Evolutionary conservation across 1,284 basidiomycete species (phyloP), one percentile per base, ranked within the genome.

Genomic region (Ustilago sp.): DNA sequence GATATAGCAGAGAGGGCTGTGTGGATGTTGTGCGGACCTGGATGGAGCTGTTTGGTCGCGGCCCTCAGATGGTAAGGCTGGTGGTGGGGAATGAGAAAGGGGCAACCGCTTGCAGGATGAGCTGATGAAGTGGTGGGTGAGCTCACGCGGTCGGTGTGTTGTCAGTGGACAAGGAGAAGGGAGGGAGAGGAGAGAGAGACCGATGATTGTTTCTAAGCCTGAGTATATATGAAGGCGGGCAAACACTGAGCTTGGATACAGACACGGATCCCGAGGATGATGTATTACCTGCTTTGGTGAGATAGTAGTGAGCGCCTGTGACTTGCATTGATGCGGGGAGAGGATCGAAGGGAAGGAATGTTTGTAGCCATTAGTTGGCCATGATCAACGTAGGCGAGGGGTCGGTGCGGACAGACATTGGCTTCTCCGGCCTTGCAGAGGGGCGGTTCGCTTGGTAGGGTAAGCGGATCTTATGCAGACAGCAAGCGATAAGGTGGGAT

Each of bases 111-210:
- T 36, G 23, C 36, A 55, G 36, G 38, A 19, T 23, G 8, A 41
- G 36, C 8, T 32, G 43, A 58, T 58, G 56, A 58, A 58, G 56
- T 58, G 8, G 43, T 48, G 56, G 43, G 56, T 13, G 28, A n/a
- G 48, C 43, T 19, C 23, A 39, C 38, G 15, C 38, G 12, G 28
- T 8, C 13, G 9, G 13, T 15, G 31, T 31, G 23, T 12, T 28
- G 48, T 31, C 48, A 17, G 28, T 17, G 48, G 31, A 23, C 48
- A 31, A 50, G 6, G 19, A 19, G n/a, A 45, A 19, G n/a, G n/a
- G 7, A 7, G n/a, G 43, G 31, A 34, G n/a, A 17, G 15, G 51
- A 8, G 34, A 31, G 51, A 53, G 51, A 12, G 31, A n/a, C 36
- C 13, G 32, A 50, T 23, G 51, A 36, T 36, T 38, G 35, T 41